Evolutionary conservation across 2,329 filamentous ascomycete species (phyloP).

Genomic region (Diplodia scrobiculata): DNA sequence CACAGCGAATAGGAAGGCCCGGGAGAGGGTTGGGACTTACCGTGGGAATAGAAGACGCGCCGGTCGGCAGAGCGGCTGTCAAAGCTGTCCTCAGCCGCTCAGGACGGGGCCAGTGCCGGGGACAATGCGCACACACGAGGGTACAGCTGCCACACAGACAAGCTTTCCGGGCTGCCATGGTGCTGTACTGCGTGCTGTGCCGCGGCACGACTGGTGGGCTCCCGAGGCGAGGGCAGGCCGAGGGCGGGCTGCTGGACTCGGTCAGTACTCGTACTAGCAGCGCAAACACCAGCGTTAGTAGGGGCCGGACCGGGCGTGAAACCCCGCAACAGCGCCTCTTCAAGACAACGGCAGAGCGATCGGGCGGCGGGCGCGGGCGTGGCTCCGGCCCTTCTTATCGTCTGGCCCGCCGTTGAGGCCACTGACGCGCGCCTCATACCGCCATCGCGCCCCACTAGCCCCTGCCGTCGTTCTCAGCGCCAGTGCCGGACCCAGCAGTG

Average conservation of each 20-base stretch:
- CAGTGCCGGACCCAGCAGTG: background rate
- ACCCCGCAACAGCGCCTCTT: slow-evolving; percentile 8
- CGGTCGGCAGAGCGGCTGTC: slow-evolving; percentile 43
- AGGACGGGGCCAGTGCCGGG: slow-evolving; percentile 49
- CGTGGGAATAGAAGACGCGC: slow-evolving; percentile 49
- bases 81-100: slow-evolving; percentile 43
- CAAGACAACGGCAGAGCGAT: background rate
- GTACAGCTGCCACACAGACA: too few relatives aligned
- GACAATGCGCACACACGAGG: slow-evolving; percentile 45
- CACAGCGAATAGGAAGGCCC: slow-evolving; percentile 13
- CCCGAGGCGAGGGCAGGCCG: background rate
- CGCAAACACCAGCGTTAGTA: background rate
- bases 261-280: background rate
- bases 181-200: background rate
- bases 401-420: slow-evolving; percentile 9
- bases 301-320: slow-evolving; percentile 1
- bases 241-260: background rate
- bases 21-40: slow-evolving; percentile 19
- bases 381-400: slow-evolving; percentile 12
- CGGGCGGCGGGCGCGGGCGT: background rate
- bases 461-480: slow-evolving; percentile 7
- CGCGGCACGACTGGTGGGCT: background rate
- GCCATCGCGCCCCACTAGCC: slow-evolving; percentile 11
- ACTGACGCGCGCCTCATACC: slow-evolving; percentile 11
- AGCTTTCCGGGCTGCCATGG: background rate